phyloP scores from a whole-genome alignment of 1,284 basidiomycete genomes.

The Pholiota adiposa region DNA sequence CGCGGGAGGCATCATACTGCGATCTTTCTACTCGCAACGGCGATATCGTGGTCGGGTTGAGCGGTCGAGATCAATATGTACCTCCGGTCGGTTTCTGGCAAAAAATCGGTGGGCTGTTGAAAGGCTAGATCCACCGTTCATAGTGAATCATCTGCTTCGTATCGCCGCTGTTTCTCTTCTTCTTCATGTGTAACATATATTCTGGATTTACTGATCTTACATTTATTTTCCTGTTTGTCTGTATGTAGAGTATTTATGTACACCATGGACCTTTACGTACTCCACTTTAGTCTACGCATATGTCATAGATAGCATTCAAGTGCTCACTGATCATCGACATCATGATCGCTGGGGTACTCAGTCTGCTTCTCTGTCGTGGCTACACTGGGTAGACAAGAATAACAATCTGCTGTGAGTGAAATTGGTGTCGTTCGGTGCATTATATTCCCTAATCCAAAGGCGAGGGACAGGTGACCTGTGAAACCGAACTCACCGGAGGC shows the following conservation, averaged over 20 bases:
- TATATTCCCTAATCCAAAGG: not conserved
- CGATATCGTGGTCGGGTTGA: constrained; percentile 41
- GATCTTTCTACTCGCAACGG: constrained; percentile 39
- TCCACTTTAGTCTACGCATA: not conserved
- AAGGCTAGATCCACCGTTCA: not conserved
- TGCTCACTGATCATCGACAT: not conserved
- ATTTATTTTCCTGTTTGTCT: not conserved
- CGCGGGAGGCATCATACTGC: constrained; percentile 38
- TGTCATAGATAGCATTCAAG: not conserved
- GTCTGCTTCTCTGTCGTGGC: not conserved
- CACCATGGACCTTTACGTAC: not conserved
- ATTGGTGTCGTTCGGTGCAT: not conserved
- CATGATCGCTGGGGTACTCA: not conserved
- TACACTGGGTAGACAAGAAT: constrained; percentile 5
- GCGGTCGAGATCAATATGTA: constrained; percentile 38
- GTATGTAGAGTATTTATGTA: not conserved
- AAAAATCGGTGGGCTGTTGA: constrained; percentile 31
- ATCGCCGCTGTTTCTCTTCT: not conserved
- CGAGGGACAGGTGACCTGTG: constrained; percentile 9
- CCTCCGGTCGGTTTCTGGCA: constrained; percentile 41
- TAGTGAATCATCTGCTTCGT: not conserved
- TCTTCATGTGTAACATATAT: not conserved
- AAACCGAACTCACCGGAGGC: constrained; percentile 12
- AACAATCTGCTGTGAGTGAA: not conserved
- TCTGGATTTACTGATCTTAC: not conserved